These are phyloP conservation scores for Effrenium voratum DNA, from an alignment of 73 alveolate species.

Conservation along the genomic window DNA sequence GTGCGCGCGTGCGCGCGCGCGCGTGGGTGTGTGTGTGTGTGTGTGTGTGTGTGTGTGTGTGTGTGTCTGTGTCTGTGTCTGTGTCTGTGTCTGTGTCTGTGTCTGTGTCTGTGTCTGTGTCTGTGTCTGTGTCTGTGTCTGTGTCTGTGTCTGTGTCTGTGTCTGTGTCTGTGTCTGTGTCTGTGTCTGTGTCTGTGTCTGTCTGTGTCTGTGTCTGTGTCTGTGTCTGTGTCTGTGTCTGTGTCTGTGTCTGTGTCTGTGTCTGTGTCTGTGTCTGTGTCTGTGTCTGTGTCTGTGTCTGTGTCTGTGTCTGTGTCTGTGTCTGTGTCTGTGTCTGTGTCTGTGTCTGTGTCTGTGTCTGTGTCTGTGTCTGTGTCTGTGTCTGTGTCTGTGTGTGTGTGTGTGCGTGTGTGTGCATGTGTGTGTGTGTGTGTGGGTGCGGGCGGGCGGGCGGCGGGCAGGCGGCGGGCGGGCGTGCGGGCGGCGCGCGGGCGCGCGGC, in stretches of 20 bases:
- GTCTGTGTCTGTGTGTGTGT: not conserved
- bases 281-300: slow-evolving; percentile 4
- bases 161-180: not conserved
- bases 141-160: slow-evolving; percentile 4
- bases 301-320: slow-evolving; percentile 4
- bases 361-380: not conserved
- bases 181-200: not conserved
- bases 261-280: slow-evolving; percentile 4
- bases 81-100: slow-evolving; percentile 4
- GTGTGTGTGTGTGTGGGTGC: too few species aligned
- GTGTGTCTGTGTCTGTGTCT: not conserved
- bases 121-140: slow-evolving; percentile 4
- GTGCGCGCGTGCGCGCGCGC: too few species aligned
- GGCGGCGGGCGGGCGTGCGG: not conserved
- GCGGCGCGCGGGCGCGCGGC: too few species aligned
- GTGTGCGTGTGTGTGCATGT: not conserved
- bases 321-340: slow-evolving; percentile 4
- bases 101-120: slow-evolving; percentile 4
- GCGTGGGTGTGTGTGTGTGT: too few species aligned
- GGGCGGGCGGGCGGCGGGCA: too few species aligned
- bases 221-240: not conserved
- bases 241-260: not conserved
- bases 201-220: not conserved
- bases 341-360: slow-evolving; percentile 4
- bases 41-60: not conserved